phyloP scores from a whole-genome alignment of 2,329 filamentous ascomycete genomes.

The Aspergillus sp. region DNA sequence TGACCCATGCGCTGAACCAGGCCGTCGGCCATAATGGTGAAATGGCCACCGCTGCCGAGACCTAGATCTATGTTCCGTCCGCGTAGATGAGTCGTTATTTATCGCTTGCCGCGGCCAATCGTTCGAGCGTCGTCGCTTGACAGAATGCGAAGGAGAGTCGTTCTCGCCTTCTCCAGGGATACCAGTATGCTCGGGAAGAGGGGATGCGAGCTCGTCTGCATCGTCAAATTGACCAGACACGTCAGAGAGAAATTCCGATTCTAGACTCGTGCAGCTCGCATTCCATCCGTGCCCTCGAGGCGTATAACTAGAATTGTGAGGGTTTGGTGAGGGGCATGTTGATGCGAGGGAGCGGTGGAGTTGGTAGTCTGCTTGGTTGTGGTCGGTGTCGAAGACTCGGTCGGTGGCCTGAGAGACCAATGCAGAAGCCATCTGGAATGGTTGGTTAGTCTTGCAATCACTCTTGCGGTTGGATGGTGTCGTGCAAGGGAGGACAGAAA shows the following conservation, averaged over 20 bases:
- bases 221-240: conserved; percentile 42
- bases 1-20: conserved; percentile 22
- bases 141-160: conserved; percentile 34
- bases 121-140: conserved; percentile 50
- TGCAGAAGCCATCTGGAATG: conserved; percentile 18
- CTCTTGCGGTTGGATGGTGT: neutral
- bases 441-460: neutral
- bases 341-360: conserved; percentile 30
- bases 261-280: conserved; percentile 23
- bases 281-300: conserved; percentile 37
- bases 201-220: conserved; percentile 34
- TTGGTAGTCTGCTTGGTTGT: conserved; percentile 16
- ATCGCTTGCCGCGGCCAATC: conserved; percentile 45
- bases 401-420: neutral
- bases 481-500: conserved; percentile 4
- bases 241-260: conserved; percentile 36
- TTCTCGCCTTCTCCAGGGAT: neutral
- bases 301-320: conserved; percentile 23
- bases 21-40: conserved; percentile 10
- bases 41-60: conserved; percentile 22
- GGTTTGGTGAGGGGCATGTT: conserved; percentile 18
- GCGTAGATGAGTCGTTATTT: conserved; percentile 22
- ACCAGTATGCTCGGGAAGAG: conserved; percentile 19
- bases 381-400: neutral
- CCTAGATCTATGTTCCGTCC: conserved; percentile 12